Evolutionary conservation across 495 filamentous ascomycete genomes (phyloP).

Genomic region (Podospora fimiseda): DNA sequence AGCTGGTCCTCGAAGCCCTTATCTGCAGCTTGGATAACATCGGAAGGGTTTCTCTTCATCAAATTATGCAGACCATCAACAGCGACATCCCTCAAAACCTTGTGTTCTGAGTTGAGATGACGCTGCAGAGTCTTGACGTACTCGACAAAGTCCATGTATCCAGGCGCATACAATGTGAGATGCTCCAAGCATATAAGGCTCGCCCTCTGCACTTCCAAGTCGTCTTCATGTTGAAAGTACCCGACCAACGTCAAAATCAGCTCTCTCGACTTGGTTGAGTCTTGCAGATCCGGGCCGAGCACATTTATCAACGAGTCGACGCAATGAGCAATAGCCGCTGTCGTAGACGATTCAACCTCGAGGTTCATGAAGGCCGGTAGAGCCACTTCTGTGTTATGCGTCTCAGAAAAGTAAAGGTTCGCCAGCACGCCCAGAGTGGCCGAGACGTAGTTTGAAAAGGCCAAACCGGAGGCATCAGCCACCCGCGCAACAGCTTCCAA

Average conservation of each 20-base stretch:
- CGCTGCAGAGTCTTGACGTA: conserved; percentile 80
- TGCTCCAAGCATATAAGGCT: conserved; percentile 84
- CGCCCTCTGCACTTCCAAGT: conserved; percentile 64
- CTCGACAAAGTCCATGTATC: conserved; percentile 69
- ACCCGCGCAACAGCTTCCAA: conserved; percentile 82
- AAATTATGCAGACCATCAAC: conserved; percentile 87
- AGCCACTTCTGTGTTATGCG: conserved; percentile 78
- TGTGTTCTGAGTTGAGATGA: conserved; percentile 61
- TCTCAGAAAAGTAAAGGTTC: conserved; percentile 84
- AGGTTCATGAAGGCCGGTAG: conserved; percentile 78
- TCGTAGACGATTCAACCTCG: conserved; percentile 73
- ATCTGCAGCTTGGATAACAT: conserved; percentile 66
- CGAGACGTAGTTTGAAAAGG: conserved; percentile 83
- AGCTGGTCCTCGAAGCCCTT: conserved; percentile 81
- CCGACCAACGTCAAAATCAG: conserved; percentile 80
- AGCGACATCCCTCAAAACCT: conserved; percentile 67
- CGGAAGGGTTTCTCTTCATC: conserved; percentile 83
- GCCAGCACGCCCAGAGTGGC: conserved; percentile 88
- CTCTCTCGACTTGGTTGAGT: conserved; percentile 84
- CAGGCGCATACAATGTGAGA: conserved; percentile 84
- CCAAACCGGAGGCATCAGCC: conserved; percentile 86
- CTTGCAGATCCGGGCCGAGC: conserved; percentile 89
- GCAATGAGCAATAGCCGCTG: conserved; percentile 75
- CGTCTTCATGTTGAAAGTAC: conserved; percentile 75
- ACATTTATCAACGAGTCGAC: conserved; percentile 96